phyloP scores from a whole-genome alignment of 1,284 basidiomycete genomes.

The Pulchroboletus neoregius region DNA sequence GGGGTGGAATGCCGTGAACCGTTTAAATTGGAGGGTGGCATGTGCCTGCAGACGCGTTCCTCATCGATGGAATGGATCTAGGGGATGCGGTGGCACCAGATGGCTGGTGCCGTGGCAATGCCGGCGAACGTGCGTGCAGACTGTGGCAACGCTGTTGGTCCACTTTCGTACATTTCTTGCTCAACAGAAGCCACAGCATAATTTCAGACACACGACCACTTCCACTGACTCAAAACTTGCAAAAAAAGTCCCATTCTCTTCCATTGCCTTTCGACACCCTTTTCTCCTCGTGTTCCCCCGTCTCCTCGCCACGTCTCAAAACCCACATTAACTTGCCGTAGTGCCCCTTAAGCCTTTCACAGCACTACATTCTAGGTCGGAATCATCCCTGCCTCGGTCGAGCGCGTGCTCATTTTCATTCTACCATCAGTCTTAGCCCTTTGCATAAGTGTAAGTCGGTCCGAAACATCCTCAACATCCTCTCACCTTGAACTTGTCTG shows the following conservation, averaged over 20 bases:
- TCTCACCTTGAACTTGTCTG: conserved; percentile 4
- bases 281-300: conserved; percentile 6
- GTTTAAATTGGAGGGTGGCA: conserved; percentile 26
- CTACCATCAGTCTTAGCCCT: conserved; percentile 1
- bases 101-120: conserved; percentile 26
- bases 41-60: conserved; percentile 12
- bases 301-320: not conserved
- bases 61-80: conserved; percentile 18
- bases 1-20: conserved; percentile 27
- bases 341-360: conserved; percentile 15
- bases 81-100: conserved; percentile 12
- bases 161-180: conserved; percentile 23
- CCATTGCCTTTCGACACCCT: conserved; percentile 9
- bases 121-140: conserved; percentile 47
- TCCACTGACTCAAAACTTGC: conserved; percentile 22
- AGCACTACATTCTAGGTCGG: conserved; percentile 13
- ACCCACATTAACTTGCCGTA: conserved; percentile 7
- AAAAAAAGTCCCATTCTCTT: conserved; percentile 16
- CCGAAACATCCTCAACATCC: not conserved
- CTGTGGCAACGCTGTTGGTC: conserved; percentile 22
- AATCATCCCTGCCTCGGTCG: not conserved
- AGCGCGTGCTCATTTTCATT: conserved; percentile 11
- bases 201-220: conserved; percentile 41
- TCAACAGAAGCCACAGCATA: conserved; percentile 25
- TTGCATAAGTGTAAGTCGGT: conserved; percentile 4